A percentile compares a stretch with the other conserved stretches of the same genome.
These are phyloP conservation scores for Calonectria pauciramosa DNA, from an alignment of 2,329 filamentous ascomycete genomes.

Conservation along the genomic window DNA sequence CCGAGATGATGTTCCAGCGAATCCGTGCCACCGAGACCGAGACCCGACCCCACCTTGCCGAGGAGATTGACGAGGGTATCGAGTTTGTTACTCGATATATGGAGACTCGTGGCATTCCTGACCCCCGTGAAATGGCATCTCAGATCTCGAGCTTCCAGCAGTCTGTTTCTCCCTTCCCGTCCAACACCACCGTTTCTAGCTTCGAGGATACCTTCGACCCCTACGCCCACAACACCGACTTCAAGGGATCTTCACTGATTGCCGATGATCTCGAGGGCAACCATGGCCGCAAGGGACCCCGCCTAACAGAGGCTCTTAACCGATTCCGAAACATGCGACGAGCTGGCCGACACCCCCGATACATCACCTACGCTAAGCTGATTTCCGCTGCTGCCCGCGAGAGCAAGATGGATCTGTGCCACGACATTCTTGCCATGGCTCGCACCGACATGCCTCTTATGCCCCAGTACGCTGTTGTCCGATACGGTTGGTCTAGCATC, in stretches of 20 bases:
- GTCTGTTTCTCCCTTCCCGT: conserved; percentile 65
- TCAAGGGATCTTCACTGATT: conserved; percentile 92
- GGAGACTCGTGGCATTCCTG: conserved; percentile 66
- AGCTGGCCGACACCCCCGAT: conserved; percentile 89
- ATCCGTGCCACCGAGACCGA: conserved; percentile 75
- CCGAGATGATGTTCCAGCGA: conserved; percentile 88
- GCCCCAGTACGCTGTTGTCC: conserved; percentile 86
- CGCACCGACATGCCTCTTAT: conserved; percentile 89
- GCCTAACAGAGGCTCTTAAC: conserved; percentile 83
- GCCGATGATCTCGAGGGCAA: conserved; percentile 89
- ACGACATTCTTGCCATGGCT: conserved; percentile 91
- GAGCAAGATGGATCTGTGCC: conserved; percentile 83
- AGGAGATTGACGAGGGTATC: conserved; percentile 89
- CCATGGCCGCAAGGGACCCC: conserved; percentile 78
- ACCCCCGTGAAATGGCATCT: conserved; percentile 68
- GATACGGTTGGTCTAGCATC: conserved; percentile 97
- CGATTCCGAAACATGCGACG: conserved; percentile 95
- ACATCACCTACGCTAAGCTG: conserved; percentile 97
- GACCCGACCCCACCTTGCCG: conserved; percentile 69
- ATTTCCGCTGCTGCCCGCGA: conserved; percentile 91
- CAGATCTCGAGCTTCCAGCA: conserved; percentile 60
- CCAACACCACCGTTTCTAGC: conserved; percentile 69
- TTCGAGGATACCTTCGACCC: conserved; percentile 91
- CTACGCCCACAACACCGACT: conserved; percentile 90
- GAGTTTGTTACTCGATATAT: conserved; percentile 76